Conservation (phyloP, 441 rosid genomes). For the Sinapis alba region DNA sequence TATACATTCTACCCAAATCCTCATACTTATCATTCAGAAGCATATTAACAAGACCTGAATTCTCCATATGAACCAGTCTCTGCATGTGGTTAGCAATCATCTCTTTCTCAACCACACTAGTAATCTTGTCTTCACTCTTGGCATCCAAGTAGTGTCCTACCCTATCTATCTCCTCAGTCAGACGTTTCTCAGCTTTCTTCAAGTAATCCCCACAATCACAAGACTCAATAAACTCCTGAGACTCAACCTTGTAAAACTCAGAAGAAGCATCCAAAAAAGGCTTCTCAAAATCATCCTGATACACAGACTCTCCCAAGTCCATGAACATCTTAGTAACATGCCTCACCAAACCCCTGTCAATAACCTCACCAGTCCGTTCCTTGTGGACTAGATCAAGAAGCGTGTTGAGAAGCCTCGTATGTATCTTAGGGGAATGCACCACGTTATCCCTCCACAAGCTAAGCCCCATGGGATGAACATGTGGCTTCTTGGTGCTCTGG, state of each 20-base stretch:
- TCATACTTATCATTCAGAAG: slow-evolving; percentile 85
- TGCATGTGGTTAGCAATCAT: slow-evolving; percentile 96
- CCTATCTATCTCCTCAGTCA: slow-evolving; percentile 90
- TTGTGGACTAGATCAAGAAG: slow-evolving; percentile 82
- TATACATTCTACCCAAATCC: slow-evolving; percentile 91
- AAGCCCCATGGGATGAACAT: slow-evolving; percentile 70
- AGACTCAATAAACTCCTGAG: slow-evolving; percentile 85
- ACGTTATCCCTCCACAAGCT: slow-evolving; percentile 90
- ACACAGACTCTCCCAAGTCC: background rate
- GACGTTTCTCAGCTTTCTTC: slow-evolving; percentile 85
- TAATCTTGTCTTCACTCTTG: slow-evolving; percentile 86
- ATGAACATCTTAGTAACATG: background rate
- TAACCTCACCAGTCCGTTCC: slow-evolving; percentile 90
- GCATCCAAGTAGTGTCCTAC: slow-evolving; percentile 85
- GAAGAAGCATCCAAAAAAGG: slow-evolving; percentile 88
- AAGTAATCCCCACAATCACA: slow-evolving; percentile 92
- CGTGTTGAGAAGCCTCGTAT: slow-evolving; percentile 66
- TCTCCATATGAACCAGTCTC: slow-evolving; percentile 94
- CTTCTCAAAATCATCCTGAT: slow-evolving; percentile 71
- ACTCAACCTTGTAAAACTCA: slow-evolving; percentile 83
- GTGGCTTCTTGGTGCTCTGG: slow-evolving; percentile 67
- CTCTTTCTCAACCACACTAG: slow-evolving; percentile 89
- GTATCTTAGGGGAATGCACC: slow-evolving; percentile 71
- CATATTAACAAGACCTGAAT: slow-evolving; percentile 94
- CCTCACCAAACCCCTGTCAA: slow-evolving; percentile 42